Evolutionary conservation across 2,329 filamentous ascomycete genomes (phyloP).

Genomic region (Talaromyces marneffei): DNA sequence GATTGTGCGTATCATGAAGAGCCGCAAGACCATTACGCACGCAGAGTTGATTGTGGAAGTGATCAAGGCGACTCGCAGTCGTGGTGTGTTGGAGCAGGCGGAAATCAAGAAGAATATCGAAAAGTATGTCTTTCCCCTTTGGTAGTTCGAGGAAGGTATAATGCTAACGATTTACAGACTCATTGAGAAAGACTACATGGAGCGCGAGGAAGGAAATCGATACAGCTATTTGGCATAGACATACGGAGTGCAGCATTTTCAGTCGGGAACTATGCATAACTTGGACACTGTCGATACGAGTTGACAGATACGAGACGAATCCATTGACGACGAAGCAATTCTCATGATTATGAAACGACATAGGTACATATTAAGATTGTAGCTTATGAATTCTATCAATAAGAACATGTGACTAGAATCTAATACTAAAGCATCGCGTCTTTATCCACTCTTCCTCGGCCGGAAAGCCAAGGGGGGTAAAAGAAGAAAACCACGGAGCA

Average conservation of each 20-base stretch:
- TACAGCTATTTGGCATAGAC: slow-evolving; percentile 62
- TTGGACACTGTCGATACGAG: background rate
- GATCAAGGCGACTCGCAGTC: slow-evolving; percentile 79
- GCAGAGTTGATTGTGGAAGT: slow-evolving; percentile 85
- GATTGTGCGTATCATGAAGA: slow-evolving; percentile 96
- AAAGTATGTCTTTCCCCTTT: slow-evolving; percentile 53
- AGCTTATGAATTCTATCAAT: background rate
- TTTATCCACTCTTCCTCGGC: background rate
- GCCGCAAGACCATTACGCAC: slow-evolving; percentile 78
- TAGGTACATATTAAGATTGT: background rate
- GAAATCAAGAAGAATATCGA: slow-evolving; percentile 98
- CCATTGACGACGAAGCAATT: too few species aligned
- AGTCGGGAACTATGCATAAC: too few species aligned
- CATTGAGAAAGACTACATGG: slow-evolving; percentile 90
- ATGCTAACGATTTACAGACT: slow-evolving; percentile 49
- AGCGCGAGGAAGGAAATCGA: slow-evolving; percentile 62
- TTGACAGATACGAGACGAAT: background rate
- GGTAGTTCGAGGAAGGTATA: background rate
- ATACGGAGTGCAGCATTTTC: too few species aligned
- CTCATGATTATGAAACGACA: background rate
- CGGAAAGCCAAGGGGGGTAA: background rate
- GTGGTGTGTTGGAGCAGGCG: slow-evolving; percentile 75
- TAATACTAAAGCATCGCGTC: too few species aligned
- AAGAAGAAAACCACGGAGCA: background rate
- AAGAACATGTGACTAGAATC: too few species aligned